Evolutionary conservation across 2,329 filamentous ascomycete genomes (phyloP).

Genomic region (Waltergamsia citrina): DNA sequence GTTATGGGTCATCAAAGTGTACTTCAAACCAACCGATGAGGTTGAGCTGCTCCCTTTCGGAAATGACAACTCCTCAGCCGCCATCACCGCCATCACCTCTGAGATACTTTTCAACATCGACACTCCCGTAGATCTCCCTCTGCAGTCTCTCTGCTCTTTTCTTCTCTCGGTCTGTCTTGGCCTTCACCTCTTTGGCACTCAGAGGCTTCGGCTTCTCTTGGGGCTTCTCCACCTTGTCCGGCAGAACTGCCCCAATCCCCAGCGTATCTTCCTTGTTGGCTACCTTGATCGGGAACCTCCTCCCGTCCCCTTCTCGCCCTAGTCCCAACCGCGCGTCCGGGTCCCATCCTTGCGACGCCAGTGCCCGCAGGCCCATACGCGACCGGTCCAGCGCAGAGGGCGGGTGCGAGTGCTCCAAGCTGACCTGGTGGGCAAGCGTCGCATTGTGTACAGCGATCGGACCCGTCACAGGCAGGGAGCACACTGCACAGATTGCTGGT

Average conservation of each 20-base stretch:
- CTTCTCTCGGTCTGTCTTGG: constrained; percentile 51
- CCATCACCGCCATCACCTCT: constrained; percentile 24
- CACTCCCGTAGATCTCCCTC: constrained; percentile 62
- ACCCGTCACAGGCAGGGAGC: constrained; percentile 22
- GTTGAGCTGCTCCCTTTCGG: too few relatives aligned
- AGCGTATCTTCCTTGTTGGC: constrained; percentile 64
- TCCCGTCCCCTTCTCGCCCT: constrained; percentile 61
- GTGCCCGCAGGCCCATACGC: constrained; percentile 58
- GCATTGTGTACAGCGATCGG: constrained; percentile 39
- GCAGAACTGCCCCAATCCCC: constrained; percentile 54
- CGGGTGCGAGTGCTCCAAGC: constrained; percentile 58
- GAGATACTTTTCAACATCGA: constrained; percentile 70
- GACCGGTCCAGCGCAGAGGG: constrained; percentile 63
- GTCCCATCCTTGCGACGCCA: constrained; percentile 64
- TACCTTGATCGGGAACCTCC: constrained; percentile 65
- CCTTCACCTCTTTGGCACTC: constrained; percentile 62
- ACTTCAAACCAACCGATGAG: neutral
- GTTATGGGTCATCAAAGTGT: too few relatives aligned
- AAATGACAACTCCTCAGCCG: too few relatives aligned
- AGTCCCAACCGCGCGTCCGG: constrained; percentile 64
- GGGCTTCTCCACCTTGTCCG: constrained; percentile 26
- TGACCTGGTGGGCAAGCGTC: constrained; percentile 63
- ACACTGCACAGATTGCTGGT: constrained; percentile 20
- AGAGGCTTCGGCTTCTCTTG: constrained; percentile 39
- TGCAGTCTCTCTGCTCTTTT: constrained; percentile 54